Conservation (phyloP, 179 eudicot genomes). For the Vitellaria paradoxa region DNA sequence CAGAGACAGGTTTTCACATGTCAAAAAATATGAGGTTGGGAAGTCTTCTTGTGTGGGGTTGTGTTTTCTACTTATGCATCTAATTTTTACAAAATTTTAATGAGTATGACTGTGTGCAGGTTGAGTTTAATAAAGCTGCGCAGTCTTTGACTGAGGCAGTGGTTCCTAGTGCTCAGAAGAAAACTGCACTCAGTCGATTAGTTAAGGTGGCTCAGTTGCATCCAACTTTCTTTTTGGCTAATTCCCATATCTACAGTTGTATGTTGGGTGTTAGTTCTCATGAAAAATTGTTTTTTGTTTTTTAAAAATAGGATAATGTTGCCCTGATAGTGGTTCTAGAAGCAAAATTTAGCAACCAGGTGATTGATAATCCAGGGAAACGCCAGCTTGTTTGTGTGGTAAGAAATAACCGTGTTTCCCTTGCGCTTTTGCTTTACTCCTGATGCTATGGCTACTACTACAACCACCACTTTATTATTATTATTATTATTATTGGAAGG, state of each 20-base stretch:
- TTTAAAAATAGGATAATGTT: slow-evolving; percentile 73
- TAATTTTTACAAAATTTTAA: background rate
- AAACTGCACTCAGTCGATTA: slow-evolving; percentile 70
- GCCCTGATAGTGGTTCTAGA: slow-evolving; percentile 90
- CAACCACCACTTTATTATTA: background rate
- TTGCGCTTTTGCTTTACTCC: background rate
- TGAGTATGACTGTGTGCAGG: slow-evolving; percentile 37
- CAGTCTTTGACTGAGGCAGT: slow-evolving; percentile 91
- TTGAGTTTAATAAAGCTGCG: slow-evolving; percentile 95
- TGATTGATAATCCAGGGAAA: slow-evolving; percentile 77
- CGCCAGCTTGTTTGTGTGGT: slow-evolving; percentile 99
- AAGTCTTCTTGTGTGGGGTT: background rate
- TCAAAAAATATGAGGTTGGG: slow-evolving; percentile 93
- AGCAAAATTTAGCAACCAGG: slow-evolving; percentile 84
- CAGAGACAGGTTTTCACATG: slow-evolving; percentile 86
- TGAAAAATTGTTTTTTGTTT: background rate
- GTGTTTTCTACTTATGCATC: background rate
- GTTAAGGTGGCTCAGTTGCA: slow-evolving; percentile 58
- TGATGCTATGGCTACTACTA: background rate
- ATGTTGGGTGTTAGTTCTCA: background rate
- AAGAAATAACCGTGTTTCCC: slow-evolving; percentile 24
- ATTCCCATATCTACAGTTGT: background rate
- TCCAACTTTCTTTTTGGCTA: background rate
- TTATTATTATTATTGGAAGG: background rate
- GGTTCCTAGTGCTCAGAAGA: slow-evolving; percentile 76